These are phyloP conservation scores for Ligustrum vulgare DNA, from an alignment of 257 asterid species.

Conservation along the genomic window DNA sequence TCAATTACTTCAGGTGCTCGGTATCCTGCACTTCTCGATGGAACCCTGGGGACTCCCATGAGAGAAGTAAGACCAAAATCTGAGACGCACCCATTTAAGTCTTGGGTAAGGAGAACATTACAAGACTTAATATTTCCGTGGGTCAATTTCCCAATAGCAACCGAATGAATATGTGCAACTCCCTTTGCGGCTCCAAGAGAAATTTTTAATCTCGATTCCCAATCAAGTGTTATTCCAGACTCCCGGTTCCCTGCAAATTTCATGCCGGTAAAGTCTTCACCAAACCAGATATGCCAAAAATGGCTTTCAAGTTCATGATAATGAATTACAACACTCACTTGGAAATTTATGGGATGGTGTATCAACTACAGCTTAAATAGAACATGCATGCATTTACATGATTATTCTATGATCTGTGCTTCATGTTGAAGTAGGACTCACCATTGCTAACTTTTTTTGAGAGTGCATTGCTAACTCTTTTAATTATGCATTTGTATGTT, in stretches of 20 bases:
- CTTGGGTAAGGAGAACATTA: conserved; percentile 51
- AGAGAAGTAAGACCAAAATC: conserved; percentile 59
- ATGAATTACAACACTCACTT: not conserved
- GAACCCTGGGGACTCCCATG: conserved; percentile 39
- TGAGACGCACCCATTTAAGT: conserved; percentile 41
- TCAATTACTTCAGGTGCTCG: conserved; percentile 61
- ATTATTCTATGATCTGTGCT: not conserved
- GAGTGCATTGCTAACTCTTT: not conserved
- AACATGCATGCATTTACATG: not conserved
- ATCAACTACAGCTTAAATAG: not conserved
- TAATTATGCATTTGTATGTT: not conserved
- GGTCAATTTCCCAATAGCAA: conserved; percentile 34
- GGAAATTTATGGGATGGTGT: not conserved
- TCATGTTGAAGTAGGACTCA: not conserved
- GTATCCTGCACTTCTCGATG: conserved; percentile 50
- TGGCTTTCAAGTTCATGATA: not conserved
- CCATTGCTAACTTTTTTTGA: no score
- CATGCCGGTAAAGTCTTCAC: not conserved
- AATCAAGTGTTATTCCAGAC: conserved; percentile 47
- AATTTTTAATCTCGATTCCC: conserved; percentile 63
- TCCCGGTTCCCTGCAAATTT: conserved; percentile 48
- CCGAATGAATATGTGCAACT: conserved; percentile 58
- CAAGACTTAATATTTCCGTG: conserved; percentile 79
- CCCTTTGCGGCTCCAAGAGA: conserved; percentile 72
- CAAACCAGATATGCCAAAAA: not conserved